phyloP scores from a whole-genome alignment of 2,329 filamentous ascomycete genomes.

The Hypoxylon sp. region DNA sequence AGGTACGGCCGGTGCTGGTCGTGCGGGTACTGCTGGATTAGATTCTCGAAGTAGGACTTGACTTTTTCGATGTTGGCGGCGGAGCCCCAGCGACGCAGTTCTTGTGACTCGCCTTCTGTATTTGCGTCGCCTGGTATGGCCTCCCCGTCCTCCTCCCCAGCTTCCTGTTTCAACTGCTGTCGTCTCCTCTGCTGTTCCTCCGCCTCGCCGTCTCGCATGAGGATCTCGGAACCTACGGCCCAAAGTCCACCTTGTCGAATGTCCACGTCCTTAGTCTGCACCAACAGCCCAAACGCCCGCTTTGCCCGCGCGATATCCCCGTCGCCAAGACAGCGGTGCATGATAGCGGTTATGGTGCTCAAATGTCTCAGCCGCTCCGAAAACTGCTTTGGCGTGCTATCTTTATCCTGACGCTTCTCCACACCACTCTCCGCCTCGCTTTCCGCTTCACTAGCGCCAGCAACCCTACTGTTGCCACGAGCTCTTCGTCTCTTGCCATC shows the following conservation, averaged over 20 bases:
- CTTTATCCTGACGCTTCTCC: constrained; percentile 24
- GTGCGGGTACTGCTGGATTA: constrained; percentile 83
- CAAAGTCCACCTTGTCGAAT: constrained; percentile 78
- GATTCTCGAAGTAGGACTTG: constrained; percentile 77
- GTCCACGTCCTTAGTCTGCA: constrained; percentile 74
- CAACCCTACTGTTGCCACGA: constrained; percentile 1
- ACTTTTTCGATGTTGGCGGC: constrained; percentile 62
- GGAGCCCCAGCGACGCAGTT: constrained; percentile 57
- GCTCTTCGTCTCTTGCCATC: constrained; percentile 24
- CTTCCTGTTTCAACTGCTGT: not conserved
- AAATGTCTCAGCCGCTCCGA: constrained; percentile 68
- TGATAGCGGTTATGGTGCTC: constrained; percentile 73
- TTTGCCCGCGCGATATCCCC: constrained; percentile 79
- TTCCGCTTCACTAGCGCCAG: constrained; percentile 14
- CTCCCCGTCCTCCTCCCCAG: constrained; percentile 28
- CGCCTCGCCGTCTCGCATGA: constrained; percentile 72
- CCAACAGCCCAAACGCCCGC: constrained; percentile 79
- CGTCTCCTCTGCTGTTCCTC: constrained; percentile 40
- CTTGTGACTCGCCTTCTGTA: constrained; percentile 11
- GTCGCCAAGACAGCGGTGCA: constrained; percentile 79
- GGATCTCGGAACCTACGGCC: constrained; percentile 86
- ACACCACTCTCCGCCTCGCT: constrained; percentile 24
- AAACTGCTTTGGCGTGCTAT: constrained; percentile 39
- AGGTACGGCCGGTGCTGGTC: constrained; percentile 69
- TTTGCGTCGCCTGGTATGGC: not conserved